Evolutionary conservation across 2,329 filamentous ascomycete species (phyloP).

Genomic region (Ophiostoma tasmaniense): DNA sequence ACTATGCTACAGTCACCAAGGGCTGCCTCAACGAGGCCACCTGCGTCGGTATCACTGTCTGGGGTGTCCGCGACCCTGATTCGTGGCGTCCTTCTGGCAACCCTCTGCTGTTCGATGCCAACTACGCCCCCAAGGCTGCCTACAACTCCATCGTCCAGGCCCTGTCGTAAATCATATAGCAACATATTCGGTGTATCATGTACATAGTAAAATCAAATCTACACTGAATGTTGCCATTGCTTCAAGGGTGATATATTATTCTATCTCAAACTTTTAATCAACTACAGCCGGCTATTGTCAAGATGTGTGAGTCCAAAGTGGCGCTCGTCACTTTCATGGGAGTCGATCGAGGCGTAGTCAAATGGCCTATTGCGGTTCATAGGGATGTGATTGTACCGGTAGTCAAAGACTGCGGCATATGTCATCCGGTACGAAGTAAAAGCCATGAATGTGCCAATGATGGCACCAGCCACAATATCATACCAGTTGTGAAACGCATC

Average conservation of each 20-base stretch:
- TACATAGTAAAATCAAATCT: neutral
- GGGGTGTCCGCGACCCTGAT: slow-evolving; percentile 45
- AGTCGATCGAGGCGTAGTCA: slow-evolving; percentile 9
- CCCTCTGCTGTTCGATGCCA: slow-evolving; percentile 46
- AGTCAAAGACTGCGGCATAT: slow-evolving; percentile 62
- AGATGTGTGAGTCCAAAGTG: slow-evolving; percentile 9
- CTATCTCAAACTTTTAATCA: neutral
- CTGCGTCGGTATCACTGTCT: slow-evolving; percentile 60
- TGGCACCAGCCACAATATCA: slow-evolving; percentile 55
- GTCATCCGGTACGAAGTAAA: slow-evolving; percentile 56
- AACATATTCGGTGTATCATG: neutral
- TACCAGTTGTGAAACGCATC: slow-evolving; percentile 72
- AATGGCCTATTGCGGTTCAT: slow-evolving; percentile 37
- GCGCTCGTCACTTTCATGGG: neutral
- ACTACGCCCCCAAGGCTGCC: slow-evolving; percentile 42
- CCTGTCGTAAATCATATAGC: slow-evolving; percentile 19
- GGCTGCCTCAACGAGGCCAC: slow-evolving; percentile 50
- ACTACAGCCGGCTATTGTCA: slow-evolving; percentile 23
- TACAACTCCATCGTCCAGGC: slow-evolving; percentile 39
- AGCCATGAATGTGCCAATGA: slow-evolving; percentile 56
- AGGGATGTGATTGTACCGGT: slow-evolving; percentile 59
- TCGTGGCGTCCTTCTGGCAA: slow-evolving; percentile 43
- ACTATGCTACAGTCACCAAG: slow-evolving; percentile 50
- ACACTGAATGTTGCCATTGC: neutral
- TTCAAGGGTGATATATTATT: neutral